phyloP scores from a whole-genome alignment of 2,329 filamentous ascomycete species.

The Aspergillus japonicus region DNA sequence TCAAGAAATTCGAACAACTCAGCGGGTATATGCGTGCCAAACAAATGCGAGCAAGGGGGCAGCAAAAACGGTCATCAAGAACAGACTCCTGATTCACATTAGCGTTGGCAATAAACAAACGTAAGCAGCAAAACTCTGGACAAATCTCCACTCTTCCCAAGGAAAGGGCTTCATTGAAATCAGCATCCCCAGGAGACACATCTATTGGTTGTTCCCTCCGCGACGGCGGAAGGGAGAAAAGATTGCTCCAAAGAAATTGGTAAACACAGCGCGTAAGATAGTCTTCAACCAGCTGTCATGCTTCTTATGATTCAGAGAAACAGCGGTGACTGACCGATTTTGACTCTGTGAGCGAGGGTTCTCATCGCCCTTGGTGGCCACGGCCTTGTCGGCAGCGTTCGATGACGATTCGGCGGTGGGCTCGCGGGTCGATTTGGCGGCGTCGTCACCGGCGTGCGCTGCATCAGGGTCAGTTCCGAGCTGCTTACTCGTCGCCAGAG shows the following conservation, averaged over 20 bases:
- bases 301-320: constrained; percentile 37
- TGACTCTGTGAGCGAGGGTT: constrained; percentile 34
- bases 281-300: constrained; percentile 43
- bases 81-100: constrained; percentile 33
- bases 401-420: constrained; percentile 11
- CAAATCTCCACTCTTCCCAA: constrained; percentile 1
- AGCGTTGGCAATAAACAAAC: constrained; percentile 25
- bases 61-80: constrained; percentile 32
- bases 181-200: constrained; percentile 2
- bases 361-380: constrained; percentile 24
- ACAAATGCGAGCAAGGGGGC: constrained; percentile 32
- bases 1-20: constrained; percentile 18
- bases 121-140: constrained; percentile 13
- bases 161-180: constrained; percentile 10
- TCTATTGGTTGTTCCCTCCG: constrained; percentile 31
- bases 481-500: constrained; percentile 23
- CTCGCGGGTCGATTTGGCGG: constrained; percentile 18
- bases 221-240: constrained; percentile 42
- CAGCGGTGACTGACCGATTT: constrained; percentile 41
- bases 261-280: constrained; percentile 42
- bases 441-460: constrained; percentile 34
- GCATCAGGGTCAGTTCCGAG: constrained; percentile 32
- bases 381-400: constrained; percentile 11
- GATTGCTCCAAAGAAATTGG: constrained; percentile 40
- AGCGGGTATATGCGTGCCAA: constrained; percentile 30